phyloP scores from a whole-genome alignment of 495 filamentous ascomycete genomes.

The Lindgomyces ingoldianus region DNA sequence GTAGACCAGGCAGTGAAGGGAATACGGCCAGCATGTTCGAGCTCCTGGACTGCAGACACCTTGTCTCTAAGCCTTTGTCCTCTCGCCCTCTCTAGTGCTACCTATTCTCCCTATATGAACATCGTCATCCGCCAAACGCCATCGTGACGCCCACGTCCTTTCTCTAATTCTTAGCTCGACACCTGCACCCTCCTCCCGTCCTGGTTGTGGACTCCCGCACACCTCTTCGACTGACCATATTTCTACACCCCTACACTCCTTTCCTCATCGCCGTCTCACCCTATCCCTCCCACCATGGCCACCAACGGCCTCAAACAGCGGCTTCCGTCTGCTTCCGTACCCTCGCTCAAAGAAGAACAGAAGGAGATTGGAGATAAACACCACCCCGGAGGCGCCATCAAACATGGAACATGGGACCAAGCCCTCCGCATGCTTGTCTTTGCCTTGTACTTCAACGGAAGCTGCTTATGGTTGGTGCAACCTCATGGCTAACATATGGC shows the following conservation, averaged over 20 bases:
- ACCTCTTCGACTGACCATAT: background rate
- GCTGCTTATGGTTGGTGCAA: slow-evolving; percentile 43
- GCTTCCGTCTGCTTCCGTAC: slow-evolving; percentile 31
- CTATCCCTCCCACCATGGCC: slow-evolving; percentile 14
- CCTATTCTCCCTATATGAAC: background rate
- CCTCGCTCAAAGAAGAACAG: slow-evolving; percentile 7
- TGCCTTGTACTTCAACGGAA: slow-evolving; percentile 63
- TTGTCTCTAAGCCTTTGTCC: background rate
- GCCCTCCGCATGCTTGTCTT: slow-evolving; percentile 64
- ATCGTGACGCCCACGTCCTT: background rate
- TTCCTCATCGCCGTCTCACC: background rate
- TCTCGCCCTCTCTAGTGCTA: background rate
- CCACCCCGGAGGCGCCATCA: slow-evolving; percentile 66
- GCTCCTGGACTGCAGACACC: background rate
- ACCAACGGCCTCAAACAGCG: slow-evolving; percentile 25
- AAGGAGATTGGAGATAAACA: slow-evolving; percentile 11
- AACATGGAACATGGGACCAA: slow-evolving; percentile 68
- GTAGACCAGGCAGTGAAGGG: background rate
- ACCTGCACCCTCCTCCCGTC: background rate
- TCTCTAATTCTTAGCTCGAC: background rate
- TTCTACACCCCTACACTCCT: background rate
- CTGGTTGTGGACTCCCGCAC: background rate
- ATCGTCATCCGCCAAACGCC: background rate
- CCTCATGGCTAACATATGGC: slow-evolving; percentile 4
- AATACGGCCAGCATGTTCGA: background rate